A percentile compares a stretch with the other conserved stretches of the same genome.
These are phyloP conservation scores for Pseudogymnoascus sp. DNA, from an alignment of 2,329 filamentous ascomycete genomes.

Conservation along the genomic window DNA sequence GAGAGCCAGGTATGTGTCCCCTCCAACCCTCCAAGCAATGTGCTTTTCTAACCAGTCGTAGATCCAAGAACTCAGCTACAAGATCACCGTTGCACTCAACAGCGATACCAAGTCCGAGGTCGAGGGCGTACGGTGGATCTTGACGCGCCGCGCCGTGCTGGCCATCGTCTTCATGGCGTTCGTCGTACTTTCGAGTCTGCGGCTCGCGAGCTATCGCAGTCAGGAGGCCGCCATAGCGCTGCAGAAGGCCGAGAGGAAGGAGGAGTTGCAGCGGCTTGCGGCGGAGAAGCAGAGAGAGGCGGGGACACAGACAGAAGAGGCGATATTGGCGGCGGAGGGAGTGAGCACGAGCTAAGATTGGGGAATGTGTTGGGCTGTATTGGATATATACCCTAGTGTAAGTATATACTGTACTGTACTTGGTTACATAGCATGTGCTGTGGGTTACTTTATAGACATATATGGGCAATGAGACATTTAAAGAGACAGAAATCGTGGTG, in stretches of 20 bases:
- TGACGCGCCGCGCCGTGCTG: slow-evolving; percentile 55
- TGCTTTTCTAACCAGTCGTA: slow-evolving; percentile 30
- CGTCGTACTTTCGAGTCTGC: slow-evolving; percentile 50
- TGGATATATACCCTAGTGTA: slow-evolving; percentile 6
- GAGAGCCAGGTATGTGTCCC: slow-evolving; percentile 61
- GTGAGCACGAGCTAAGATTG: background rate
- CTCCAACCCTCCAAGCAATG: background rate
- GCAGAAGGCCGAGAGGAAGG: slow-evolving; percentile 21
- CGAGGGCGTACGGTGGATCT: slow-evolving; percentile 82
- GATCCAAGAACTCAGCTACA: slow-evolving; percentile 93
- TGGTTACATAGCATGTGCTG: background rate
- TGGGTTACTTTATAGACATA: background rate
- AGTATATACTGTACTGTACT: background rate
- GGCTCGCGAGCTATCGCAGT: slow-evolving; percentile 49
- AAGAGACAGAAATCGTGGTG: background rate
- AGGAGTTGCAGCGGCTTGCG: slow-evolving; percentile 45
- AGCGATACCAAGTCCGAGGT: slow-evolving; percentile 89
- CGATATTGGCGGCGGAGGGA: slow-evolving; percentile 1
- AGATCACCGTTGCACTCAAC: slow-evolving; percentile 83
- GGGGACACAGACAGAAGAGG: slow-evolving; percentile 7
- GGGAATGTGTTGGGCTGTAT: background rate
- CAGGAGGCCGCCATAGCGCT: slow-evolving; percentile 25
- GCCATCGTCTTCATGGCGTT: slow-evolving; percentile 61
- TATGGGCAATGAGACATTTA: background rate
- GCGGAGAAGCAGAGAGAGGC: background rate